Evolutionary conservation across 305 asterid species (phyloP), one percentile per base, ranked within the genome.

Genomic region (Fraxinus floribunda): DNA sequence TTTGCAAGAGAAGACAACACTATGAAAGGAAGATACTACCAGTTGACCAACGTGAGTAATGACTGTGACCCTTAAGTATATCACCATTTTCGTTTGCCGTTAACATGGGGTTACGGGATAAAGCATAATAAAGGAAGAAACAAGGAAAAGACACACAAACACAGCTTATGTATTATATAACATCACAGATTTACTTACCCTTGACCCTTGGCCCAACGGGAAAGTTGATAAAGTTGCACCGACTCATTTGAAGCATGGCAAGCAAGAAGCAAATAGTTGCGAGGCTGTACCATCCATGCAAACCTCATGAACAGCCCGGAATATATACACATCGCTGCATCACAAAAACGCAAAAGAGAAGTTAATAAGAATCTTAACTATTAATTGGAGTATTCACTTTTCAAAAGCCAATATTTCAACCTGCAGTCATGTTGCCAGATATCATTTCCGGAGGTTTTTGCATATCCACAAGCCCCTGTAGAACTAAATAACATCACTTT

Each of bases 351-450:
- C 39, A 62, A 80, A 3, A 41, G 49, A 62, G 49, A 76, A 52
- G 7, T 6, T 9, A 4, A 62, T 13, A 11, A 71, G 38, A 70
- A 30, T 70, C 36, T 70, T 15, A 29, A 29, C 22, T 29, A 29
- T 70, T 29, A 4, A 13, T 32, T 68, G 3, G 36, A 13, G 18
- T 29, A 9, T 30, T 32, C 18, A 70, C 75, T 29, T 32, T 29
- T 32, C 75, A 70, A 70, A 30, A 30, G 38, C 39, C 39, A 68
- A 26, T 70, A 70, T n/a, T 39, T 74, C 35, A 83, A 94, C 98
- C 98, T 93, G 89, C 96, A 78, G 98, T 93, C 98, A 95, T 95
- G 87, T 95, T 95, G 80, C 98, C 97, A 75, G 98, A 95, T 83
- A 95, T 92, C 95, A 94, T 88, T 78, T 93, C 98, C 22, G 98